Evolutionary conservation across 345 rosid species (phyloP).

Genomic region (Acer yangbiense): DNA sequence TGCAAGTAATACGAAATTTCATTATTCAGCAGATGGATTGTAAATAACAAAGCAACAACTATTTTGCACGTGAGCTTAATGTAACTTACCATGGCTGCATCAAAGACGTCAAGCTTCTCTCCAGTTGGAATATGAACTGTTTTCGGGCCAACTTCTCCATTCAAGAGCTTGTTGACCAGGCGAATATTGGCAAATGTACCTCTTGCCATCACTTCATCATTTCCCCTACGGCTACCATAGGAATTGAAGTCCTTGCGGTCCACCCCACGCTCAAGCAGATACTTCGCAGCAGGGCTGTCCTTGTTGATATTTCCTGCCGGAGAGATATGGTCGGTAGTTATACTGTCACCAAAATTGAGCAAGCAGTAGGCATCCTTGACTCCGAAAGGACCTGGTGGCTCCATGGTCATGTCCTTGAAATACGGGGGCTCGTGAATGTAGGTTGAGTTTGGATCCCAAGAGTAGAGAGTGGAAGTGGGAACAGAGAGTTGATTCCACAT

Average conservation of each 20-base stretch:
- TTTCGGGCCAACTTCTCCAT: conserved; percentile 87
- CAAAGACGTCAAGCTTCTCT: conserved; percentile 70
- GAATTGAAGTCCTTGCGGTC: conserved; percentile 66
- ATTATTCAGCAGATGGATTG: neutral
- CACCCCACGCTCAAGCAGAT: conserved; percentile 68
- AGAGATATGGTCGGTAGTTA: conserved; percentile 89
- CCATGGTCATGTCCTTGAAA: conserved; percentile 69
- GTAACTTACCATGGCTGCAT: conserved; percentile 74
- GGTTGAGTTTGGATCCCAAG: conserved; percentile 81
- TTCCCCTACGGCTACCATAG: conserved; percentile 83
- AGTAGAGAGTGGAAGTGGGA: conserved; percentile 51
- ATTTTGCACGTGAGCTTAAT: neutral
- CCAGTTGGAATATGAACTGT: conserved; percentile 78
- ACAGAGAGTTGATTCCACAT: conserved; percentile 75
- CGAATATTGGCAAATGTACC: conserved; percentile 91
- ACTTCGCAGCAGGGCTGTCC: conserved; percentile 80
- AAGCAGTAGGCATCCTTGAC: conserved; percentile 89
- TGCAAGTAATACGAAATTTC: conserved; percentile 27
- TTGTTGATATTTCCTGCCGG: conserved; percentile 88
- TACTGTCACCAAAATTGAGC: conserved; percentile 75
- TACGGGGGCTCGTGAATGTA: conserved; percentile 89
- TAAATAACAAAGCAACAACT: too few species aligned
- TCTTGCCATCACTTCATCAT: conserved; percentile 81
- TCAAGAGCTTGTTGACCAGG: conserved; percentile 69
- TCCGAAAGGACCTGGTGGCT: conserved; percentile 73